Percentiles rank a stretch among this genome's conserved stretches.
Conservation (phyloP, 148 eudicot genomes). For the Chenopodium formosanum region DNA sequence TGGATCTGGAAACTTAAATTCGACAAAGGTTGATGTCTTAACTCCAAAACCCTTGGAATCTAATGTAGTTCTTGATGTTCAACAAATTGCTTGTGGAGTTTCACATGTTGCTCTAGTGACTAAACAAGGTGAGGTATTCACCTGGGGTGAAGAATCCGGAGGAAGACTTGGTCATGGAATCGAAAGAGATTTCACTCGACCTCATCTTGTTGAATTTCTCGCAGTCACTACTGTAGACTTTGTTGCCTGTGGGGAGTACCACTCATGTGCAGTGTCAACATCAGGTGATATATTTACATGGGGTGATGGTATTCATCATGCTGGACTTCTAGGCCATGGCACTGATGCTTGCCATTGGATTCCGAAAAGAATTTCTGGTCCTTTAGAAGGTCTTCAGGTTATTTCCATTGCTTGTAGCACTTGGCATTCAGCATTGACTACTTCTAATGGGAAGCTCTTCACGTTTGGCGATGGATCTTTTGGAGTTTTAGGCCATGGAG, state of each 20-base stretch:
- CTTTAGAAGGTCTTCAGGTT: conserved; percentile 73
- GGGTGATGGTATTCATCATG: conserved; percentile 80
- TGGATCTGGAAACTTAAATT: conserved; percentile 28
- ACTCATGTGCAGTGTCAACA: conserved; percentile 70
- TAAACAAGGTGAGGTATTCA: conserved; percentile 85
- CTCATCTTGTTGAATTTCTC: conserved; percentile 63
- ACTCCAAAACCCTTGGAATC: conserved; percentile 74
- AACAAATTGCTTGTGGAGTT: conserved; percentile 74
- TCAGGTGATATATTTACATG: conserved; percentile 77
- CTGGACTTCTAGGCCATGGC: conserved; percentile 87
- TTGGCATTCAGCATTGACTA: conserved; percentile 75
- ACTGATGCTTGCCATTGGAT: conserved; percentile 82
- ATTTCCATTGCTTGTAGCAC: conserved; percentile 69
- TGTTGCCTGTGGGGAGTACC: conserved; percentile 80
- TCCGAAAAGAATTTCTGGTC: conserved; percentile 73
- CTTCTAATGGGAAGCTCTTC: conserved; percentile 57
- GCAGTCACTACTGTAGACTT: conserved; percentile 63
- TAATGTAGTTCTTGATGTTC: conserved; percentile 82
- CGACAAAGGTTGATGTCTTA: conserved; percentile 44
- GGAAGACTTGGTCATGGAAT: conserved; percentile 92
- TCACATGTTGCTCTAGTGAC: conserved; percentile 78
- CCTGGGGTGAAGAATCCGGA: conserved; percentile 90
- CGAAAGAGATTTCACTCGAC: conserved; percentile 53
- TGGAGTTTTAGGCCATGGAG: conserved; percentile 86
- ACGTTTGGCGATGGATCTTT: conserved; percentile 91